Evolutionary conservation across 176 grass and related monocot species (phyloP).

Genomic region (Olyra latifolia): DNA sequence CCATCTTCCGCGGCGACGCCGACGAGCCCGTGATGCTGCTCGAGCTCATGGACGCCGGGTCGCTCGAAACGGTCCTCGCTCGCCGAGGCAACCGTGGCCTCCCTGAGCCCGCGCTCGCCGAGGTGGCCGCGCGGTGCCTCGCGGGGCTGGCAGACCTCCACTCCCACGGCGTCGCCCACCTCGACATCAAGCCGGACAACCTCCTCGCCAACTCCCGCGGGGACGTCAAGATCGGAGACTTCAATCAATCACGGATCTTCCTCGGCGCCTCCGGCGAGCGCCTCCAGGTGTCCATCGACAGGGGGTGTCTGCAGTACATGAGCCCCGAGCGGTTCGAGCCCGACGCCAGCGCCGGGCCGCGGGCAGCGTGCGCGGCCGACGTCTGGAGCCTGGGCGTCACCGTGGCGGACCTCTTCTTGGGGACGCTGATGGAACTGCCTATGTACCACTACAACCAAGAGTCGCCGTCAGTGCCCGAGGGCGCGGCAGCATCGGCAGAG

Average conservation of each 20-base stretch:
- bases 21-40: not conserved
- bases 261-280: not conserved
- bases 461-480: not conserved
- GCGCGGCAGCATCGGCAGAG: not conserved
- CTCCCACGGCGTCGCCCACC: too few relatives aligned
- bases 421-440: not conserved
- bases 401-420: not conserved
- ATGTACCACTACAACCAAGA: not conserved
- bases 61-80: constrained; percentile 4
- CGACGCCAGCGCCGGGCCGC: too few relatives aligned
- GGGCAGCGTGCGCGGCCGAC: not conserved
- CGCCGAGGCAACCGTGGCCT: not conserved
- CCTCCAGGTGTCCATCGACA: too few relatives aligned
- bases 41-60: constrained; percentile 41
- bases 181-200: too few relatives aligned
- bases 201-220: not conserved
- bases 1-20: not conserved
- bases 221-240: constrained; percentile 35
- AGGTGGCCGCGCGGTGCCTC: too few relatives aligned
- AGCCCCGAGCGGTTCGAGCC: not conserved
- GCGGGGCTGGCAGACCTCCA: too few relatives aligned
- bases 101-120: constrained; percentile 24
- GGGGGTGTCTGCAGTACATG: not conserved
- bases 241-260: constrained; percentile 10
- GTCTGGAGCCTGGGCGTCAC: not conserved